Evolutionary conservation across 2,329 filamentous ascomycete genomes (phyloP).

Genomic region (Coniochaeta ligniaria): DNA sequence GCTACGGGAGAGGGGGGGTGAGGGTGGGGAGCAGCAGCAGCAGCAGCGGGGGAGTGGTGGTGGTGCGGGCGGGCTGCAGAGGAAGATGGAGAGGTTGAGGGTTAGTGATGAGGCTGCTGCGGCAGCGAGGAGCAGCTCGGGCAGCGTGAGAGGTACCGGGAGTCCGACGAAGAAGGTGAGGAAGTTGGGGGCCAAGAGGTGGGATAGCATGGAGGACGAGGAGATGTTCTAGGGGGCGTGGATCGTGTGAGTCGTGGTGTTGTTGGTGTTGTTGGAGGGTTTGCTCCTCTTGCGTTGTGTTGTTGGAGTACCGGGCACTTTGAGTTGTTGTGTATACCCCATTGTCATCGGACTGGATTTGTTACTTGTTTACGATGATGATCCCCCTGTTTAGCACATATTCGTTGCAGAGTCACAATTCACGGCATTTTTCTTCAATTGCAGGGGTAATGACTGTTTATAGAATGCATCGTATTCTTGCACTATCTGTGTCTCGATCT

Average conservation of each 20-base stretch:
- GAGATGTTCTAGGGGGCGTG: conserved; percentile 23
- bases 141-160: conserved; percentile 17
- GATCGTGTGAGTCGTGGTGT: neutral
- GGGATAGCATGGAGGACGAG: conserved; percentile 35
- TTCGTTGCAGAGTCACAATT: neutral
- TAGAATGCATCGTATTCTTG: neutral
- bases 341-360: neutral
- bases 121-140: conserved; percentile 1
- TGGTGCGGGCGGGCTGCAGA: conserved; percentile 25
- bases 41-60: neutral
- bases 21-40: conserved; percentile 7
- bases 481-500: neutral
- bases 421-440: neutral
- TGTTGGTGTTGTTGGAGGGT: neutral
- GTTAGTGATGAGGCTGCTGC: conserved; percentile 32
- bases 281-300: neutral
- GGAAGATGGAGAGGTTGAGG: conserved; percentile 42
- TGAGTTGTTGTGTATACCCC: neutral
- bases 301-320: neutral
- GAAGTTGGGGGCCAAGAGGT: conserved; percentile 39
- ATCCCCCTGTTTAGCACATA: neutral
- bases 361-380: neutral
- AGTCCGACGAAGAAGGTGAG: conserved; percentile 46
- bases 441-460: neutral
- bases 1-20: conserved; percentile 37